Base-by-base conservation (phyloP, 2,329 filamentous ascomycete species). In the Neofusicoccum parvum region DNA sequence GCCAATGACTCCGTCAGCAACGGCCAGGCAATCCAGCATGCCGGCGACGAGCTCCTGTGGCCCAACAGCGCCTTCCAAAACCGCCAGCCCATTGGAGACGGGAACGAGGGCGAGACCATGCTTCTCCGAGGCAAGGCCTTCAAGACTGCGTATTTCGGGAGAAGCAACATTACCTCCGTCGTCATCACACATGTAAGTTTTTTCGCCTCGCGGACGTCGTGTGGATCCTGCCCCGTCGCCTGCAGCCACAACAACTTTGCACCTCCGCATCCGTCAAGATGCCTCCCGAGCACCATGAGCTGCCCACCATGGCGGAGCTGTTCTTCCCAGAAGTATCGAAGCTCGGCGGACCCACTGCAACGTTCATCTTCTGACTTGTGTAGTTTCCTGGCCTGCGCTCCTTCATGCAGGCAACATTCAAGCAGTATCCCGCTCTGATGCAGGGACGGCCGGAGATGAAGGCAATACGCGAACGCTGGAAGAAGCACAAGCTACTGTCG, bases 141-240 rank as follows among this genome's bases (percentile, higher is more conserved):
- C 73, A 81, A 80, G 68, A 80, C 80, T 0, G 76, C 79, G 15
- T 82, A 80, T 67, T 77, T 79, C 65, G 80, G 80, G 5, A 74
- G 75, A 5, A 81, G 79, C 4, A 79, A 80, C 67, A 70, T 79
- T 2, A 73, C 78, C 65, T 75, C 71, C 66, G 50, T 53, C 54
- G 67, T 74, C 11, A 71, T 78, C 11, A 71, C 70, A 11, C 73
- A 75, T 70, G 77, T 79, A 74, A 62, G 64, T 65, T 3, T 32
- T 17, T 10, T 10, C 27, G 20, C 34, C 20, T 17, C 23, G 2
- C 9, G 5, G 23, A 17, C 15, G 1, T 5, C 34, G 15, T 53
- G 34, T 10, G 4, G 27, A 32, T 14, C 39, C 11, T 9, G 37
- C 53, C 37, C 53, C n/a, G 51, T 27, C 23, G 15, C 11, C 48